A percentile compares a stretch with the other conserved stretches of the same genome.
Conservation (phyloP, 2,329 filamentous ascomycete genomes). For the Hymenoscyphus albidus region DNA sequence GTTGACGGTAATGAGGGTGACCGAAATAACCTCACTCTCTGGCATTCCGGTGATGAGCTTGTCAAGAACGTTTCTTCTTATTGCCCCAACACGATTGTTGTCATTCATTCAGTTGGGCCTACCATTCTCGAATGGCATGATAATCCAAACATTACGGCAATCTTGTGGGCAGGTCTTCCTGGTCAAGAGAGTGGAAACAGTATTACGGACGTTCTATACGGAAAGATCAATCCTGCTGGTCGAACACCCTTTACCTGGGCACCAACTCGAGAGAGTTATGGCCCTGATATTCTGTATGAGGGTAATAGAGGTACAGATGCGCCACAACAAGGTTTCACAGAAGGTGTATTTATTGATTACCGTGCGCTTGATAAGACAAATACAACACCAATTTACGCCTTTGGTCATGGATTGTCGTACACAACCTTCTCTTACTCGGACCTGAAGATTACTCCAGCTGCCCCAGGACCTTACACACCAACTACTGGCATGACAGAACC, state of each 20-base stretch:
- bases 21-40: conserved; percentile 87
- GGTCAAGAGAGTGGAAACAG: conserved; percentile 81
- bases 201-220: conserved; percentile 79
- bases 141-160: conserved; percentile 75
- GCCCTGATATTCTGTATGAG: conserved; percentile 43
- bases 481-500: conserved; percentile 57
- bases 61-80: conserved; percentile 74
- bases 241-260: conserved; percentile 81
- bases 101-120: conserved; percentile 81
- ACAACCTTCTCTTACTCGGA: conserved; percentile 74
- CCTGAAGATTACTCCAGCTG: conserved; percentile 42
- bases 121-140: conserved; percentile 73
- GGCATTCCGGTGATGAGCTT: conserved; percentile 75
- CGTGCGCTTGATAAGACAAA: conserved; percentile 64
- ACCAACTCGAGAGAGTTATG: conserved; percentile 46
- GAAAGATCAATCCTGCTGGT: conserved; percentile 70
- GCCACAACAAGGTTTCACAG: conserved; percentile 70
- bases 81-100: conserved; percentile 86
- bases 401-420: conserved; percentile 77
- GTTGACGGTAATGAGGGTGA: conserved; percentile 84
- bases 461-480: conserved; percentile 38
- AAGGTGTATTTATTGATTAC: conserved; percentile 82
- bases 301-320: conserved; percentile 64
- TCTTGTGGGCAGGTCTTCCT: conserved; percentile 76
- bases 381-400: conserved; percentile 71